These are phyloP conservation scores for Globisporangium spiculum DNA, from an alignment of 352 stramenopile genomes.

Conservation along the genomic window DNA sequence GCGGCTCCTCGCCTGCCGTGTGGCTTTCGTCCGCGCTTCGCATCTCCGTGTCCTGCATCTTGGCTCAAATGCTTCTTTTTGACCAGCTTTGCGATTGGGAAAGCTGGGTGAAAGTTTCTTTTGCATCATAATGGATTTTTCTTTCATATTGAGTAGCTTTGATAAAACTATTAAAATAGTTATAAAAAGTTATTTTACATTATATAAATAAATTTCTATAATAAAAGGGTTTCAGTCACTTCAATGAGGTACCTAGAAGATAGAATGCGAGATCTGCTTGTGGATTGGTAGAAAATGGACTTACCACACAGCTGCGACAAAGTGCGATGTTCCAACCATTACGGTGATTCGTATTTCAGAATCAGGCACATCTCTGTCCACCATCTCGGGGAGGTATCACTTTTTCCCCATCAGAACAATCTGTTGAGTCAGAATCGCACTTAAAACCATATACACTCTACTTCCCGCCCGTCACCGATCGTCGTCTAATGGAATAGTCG, in stretches of 20 bases:
- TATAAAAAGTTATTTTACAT: not conserved
- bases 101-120: not conserved
- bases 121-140: not conserved
- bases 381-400: not conserved
- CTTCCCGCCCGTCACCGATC: not conserved
- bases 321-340: not conserved
- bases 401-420: not conserved
- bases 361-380: not conserved
- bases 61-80: slow-evolving; percentile 10
- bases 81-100: not conserved
- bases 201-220: not conserved
- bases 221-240: not conserved
- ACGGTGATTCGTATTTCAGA: not conserved
- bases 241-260: not conserved
- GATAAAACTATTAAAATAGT: not conserved
- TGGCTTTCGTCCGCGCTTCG: slow-evolving; percentile 22
- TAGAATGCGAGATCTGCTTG: not conserved
- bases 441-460: not conserved
- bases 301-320: not conserved
- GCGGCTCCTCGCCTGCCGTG: slow-evolving; percentile 27
- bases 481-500: not conserved
- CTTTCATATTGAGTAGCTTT: not conserved
- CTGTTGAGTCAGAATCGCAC: not conserved
- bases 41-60: slow-evolving; percentile 65
- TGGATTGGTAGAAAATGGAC: slow-evolving; percentile 6